Evolutionary conservation across 129 eudicot genomes (phyloP).

Genomic region (sunflower (Helianthus annuus)): DNA sequence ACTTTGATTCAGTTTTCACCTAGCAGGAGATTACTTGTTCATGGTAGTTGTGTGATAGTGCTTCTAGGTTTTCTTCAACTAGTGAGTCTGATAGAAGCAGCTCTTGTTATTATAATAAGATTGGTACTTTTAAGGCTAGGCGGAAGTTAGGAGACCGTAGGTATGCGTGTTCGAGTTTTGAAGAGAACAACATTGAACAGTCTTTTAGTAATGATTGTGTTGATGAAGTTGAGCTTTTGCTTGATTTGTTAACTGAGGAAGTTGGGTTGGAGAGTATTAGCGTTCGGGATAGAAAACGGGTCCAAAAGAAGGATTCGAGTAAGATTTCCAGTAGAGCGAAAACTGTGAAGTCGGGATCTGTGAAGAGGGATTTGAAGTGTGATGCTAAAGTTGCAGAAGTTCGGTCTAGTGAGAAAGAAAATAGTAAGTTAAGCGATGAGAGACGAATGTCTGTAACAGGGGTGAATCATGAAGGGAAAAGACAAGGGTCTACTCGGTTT

Average conservation of each 20-base stretch:
- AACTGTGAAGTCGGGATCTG: slow-evolving; percentile 20
- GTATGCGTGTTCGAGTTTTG: slow-evolving; percentile 42
- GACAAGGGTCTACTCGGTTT: slow-evolving; percentile 71
- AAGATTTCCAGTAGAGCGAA: slow-evolving; percentile 28
- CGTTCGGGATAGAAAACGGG: slow-evolving; percentile 41
- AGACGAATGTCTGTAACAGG: slow-evolving; percentile 22
- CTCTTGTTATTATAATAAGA: slow-evolving; percentile 32
- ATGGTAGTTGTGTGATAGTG: slow-evolving; percentile 30
- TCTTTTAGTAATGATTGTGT: slow-evolving; percentile 25
- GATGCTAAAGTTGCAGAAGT: slow-evolving; percentile 30
- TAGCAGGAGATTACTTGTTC: slow-evolving; percentile 43
- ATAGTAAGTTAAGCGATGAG: slow-evolving; percentile 26
- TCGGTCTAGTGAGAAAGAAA: slow-evolving; percentile 35
- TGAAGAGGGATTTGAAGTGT: slow-evolving; percentile 36
- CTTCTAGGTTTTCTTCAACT: slow-evolving; percentile 33
- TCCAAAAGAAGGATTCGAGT: slow-evolving; percentile 34
- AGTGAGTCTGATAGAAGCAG: slow-evolving; percentile 36
- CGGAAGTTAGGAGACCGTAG: slow-evolving; percentile 45
- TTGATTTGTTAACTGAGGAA: slow-evolving; percentile 82
- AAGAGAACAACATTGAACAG: slow-evolving; percentile 25
- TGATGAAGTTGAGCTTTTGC: slow-evolving; percentile 64
- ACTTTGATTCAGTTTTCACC: slow-evolving; percentile 67
- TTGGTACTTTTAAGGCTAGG: slow-evolving; percentile 39
- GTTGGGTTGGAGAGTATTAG: slow-evolving; percentile 44
- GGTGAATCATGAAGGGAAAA: slow-evolving; percentile 43